Base-by-base conservation (phyloP, 257 asterid species). In the Forsythia suspensa region DNA sequence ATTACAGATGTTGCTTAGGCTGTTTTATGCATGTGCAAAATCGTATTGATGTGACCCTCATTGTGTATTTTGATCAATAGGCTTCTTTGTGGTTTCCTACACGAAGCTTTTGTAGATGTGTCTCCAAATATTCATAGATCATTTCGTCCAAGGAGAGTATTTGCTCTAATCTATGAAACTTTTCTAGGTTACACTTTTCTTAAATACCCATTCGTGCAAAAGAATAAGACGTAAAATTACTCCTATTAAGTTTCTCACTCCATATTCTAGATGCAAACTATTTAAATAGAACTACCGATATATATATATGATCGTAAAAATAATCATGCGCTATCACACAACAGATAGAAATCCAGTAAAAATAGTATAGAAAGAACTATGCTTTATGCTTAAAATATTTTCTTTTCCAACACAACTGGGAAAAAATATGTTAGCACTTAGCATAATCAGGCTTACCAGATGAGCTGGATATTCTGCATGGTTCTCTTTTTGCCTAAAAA, bases 401-500 rank as follows among this genome's bases (percentile, higher is more conserved):
- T 29, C 34, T 29, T 29, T 0, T 29, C 34, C 34, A 0, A 29
- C 24, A 8, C 15, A 63, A 63, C 24, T 9, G 55, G 72, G 71
- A 24, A 43, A 44, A 39, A 42, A 76, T 21, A 71, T 70, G 57
- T 29, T 29, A 29, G 34, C 34, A 29, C 34, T 29, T 67, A 76
- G 70, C 38, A 9, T 34, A 39, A 73, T 42, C 13, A 72, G 80
- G 40, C 90, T 76, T 78, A 89, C 96, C 84, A 85, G 4, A 81
- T 91, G 91, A 78, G 93, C 93, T 46, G 96, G 93, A 85, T 82
- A 87, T 82, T 80, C 84, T 24, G 82, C 59, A 48, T 89, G 90
- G 74, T 91, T 91, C 81, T 86, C 90, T 70, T 79, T 81, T 80
- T 86, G 86, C 75, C 85, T 80, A 73, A 89, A 91, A 80, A 89